Percentiles rank a stretch among this genome's conserved stretches.
Conservation (phyloP, 352 stramenopile genomes). For the Globisporangium iwayamae region DNA sequence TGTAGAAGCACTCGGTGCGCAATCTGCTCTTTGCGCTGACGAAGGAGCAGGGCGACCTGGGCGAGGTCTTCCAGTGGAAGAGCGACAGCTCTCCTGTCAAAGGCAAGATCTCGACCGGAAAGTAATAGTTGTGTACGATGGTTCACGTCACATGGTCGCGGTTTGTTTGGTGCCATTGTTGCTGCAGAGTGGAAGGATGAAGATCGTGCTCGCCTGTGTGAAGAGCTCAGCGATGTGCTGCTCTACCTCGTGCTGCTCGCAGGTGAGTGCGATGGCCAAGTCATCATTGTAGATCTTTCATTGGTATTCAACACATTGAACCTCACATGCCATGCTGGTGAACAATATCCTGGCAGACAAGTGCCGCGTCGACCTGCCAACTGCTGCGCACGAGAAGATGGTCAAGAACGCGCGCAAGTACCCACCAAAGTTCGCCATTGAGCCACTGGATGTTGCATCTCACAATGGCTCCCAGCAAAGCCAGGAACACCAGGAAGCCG, state of each 20-base stretch:
- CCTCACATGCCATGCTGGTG: too few relatives aligned
- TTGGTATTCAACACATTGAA: too few relatives aligned
- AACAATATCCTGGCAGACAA: constrained; percentile 34
- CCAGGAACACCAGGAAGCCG: background rate
- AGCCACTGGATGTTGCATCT: background rate
- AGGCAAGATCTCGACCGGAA: constrained; percentile 36
- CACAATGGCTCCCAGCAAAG: background rate
- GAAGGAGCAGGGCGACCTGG: constrained; percentile 90
- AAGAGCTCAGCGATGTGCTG: constrained; percentile 96
- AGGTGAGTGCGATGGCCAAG: constrained; percentile 17
- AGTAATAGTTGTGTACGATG: background rate
- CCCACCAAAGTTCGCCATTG: constrained; percentile 32
- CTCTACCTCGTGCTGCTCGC: constrained; percentile 97
- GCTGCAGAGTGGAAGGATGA: constrained; percentile 83
- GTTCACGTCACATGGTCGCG: background rate
- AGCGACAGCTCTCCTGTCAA: constrained; percentile 70
- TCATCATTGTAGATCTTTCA: too few relatives aligned
- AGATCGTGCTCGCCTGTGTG: constrained; percentile 90
- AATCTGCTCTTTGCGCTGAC: constrained; percentile 94
- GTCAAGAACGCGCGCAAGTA: constrained; percentile 87
- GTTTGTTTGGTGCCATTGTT: background rate
- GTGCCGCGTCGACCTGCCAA: constrained; percentile 89
- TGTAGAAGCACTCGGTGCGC: constrained; percentile 60
- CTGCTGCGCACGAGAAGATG: constrained; percentile 91
- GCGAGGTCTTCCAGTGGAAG: constrained; percentile 94